Evolutionary conservation across 78 protist species (phyloP), one percentile per base, ranked within the genome.

Genomic region (Speleostelium caveatum): DNA sequence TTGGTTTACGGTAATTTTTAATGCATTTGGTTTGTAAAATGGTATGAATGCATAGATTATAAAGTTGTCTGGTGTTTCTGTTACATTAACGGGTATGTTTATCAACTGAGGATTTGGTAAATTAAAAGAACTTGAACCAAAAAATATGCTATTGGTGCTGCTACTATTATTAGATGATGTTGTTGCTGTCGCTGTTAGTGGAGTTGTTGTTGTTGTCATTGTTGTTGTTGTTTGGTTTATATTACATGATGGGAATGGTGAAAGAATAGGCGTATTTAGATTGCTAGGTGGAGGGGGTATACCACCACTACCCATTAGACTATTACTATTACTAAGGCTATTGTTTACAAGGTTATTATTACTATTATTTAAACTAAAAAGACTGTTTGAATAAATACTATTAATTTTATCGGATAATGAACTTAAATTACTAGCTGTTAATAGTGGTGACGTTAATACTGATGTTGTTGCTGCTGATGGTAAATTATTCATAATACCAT

Each of bases 21-120:
- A 26, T n/a, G 80, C 77, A 60, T 83, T 83, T 24, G 91, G 80
- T 69, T 69, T 83, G 33, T 83, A 83, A 36, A 69, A 83, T 53
- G 91, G 91, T 16, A 83, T 83, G 28, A 69, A 83, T 12, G 91
- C 91, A 69, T 83, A 83, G 24, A 83, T 83, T 12, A 69, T 67
- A 69, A 71, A 83, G 14, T 51, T 56, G 16, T 83, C 91, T 1
- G 2, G 24, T 14, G 78, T 83, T 58, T 83, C 91, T 0, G 73
- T 41, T 42, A 83, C 91, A 69, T 83, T 83, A 4, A 83, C 91
- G 16, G 91, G 91, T 5, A 83, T 58, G 45, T 73, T 67, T n/a
- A 56, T 83, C 3, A 32, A 45, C 53, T 45, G 53, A n/a, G 62
- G 7, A 71, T 39, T 71, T 10, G 7, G 32, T 28, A 30, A 41